Evolutionary conservation across 169 alveolate genomes (phyloP).

Genomic region (Eimeria sp.): DNA sequence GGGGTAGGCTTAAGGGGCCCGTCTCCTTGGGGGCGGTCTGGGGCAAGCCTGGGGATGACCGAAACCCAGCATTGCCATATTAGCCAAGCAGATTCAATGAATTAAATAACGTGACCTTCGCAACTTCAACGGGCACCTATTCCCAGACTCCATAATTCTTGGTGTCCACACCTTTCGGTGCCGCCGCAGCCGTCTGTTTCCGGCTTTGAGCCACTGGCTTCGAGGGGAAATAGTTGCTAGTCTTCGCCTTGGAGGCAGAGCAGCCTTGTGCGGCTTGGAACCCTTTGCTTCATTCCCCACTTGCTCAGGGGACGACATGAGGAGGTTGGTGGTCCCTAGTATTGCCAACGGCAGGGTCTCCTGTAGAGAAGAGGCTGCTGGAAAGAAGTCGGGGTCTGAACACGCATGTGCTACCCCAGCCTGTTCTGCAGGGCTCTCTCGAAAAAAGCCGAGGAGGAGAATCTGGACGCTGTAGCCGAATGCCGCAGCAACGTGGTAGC

Average conservation of each 20-base stretch:
- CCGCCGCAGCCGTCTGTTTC: not conserved
- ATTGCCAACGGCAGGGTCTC: slow-evolving; percentile 7
- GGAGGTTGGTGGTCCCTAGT: slow-evolving; percentile 39
- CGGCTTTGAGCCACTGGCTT: not conserved
- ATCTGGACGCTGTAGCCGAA: not conserved
- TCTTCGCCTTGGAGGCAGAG: slow-evolving; percentile 8
- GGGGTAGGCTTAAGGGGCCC: not conserved
- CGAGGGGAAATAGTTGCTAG: not conserved
- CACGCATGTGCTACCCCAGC: not conserved
- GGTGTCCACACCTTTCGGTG: slow-evolving; percentile 12
- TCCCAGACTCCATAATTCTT: not conserved
- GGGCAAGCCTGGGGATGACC: not conserved
- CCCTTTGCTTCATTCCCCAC: slow-evolving; percentile 19
- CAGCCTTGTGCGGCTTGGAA: not conserved
- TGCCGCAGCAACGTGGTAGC: not conserved
- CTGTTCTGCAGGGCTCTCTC: not conserved
- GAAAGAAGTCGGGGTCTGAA: not conserved
- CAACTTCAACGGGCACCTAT: not conserved
- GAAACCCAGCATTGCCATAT: not conserved
- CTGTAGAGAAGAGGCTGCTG: not conserved
- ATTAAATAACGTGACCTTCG: not conserved
- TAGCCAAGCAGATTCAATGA: not conserved
- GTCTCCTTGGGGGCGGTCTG: not conserved
- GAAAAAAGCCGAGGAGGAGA: not conserved
- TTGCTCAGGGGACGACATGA: slow-evolving; percentile 53